Conservation (phyloP, 495 filamentous ascomycete species). For the Penicillium salamii region DNA sequence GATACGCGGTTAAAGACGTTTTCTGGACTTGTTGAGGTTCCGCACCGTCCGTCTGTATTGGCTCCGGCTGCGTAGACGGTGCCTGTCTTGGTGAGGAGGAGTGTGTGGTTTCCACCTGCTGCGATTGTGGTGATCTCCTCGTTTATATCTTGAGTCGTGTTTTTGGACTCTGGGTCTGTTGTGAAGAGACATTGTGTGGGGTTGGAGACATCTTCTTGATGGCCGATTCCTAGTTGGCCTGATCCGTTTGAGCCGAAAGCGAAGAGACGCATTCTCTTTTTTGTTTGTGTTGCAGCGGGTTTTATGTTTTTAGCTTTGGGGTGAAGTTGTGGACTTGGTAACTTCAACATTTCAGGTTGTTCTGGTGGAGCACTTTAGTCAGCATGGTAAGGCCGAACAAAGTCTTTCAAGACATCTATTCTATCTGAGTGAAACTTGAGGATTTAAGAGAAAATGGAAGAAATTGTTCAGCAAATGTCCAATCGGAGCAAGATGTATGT, state of each 20-base stretch:
- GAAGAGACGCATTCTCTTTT: conserved; percentile 50
- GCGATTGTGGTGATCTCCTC: conserved; percentile 45
- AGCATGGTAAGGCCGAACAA: too few relatives aligned
- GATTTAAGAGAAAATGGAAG: too few relatives aligned
- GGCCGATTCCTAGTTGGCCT: conserved; percentile 79
- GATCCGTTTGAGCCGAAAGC: conserved; percentile 91
- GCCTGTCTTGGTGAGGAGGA: conserved; percentile 60
- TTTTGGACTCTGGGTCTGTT: neutral
- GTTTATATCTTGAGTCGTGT: neutral
- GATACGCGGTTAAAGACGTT: conserved; percentile 5
- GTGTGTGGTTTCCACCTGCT: conserved; percentile 86
- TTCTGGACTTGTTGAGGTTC: conserved; percentile 1
- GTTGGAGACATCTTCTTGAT: conserved; percentile 66
- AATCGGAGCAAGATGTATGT: conserved; percentile 10
- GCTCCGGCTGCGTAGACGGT: conserved; percentile 62
- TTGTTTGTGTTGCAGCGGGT: neutral
- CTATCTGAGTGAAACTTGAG: too few relatives aligned
- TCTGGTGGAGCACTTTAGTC: neutral
- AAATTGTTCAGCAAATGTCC: too few relatives aligned
- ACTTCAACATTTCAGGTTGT: too few relatives aligned
- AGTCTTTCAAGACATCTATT: too few relatives aligned
- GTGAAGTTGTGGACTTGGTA: neutral
- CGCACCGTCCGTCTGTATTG: conserved; percentile 49
- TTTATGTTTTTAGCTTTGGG: too few relatives aligned
- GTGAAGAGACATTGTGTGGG: conserved; percentile 60